Evolutionary conservation across 2,329 filamentous ascomycete genomes (phyloP).

Genomic region (Penicillium polonicum): DNA sequence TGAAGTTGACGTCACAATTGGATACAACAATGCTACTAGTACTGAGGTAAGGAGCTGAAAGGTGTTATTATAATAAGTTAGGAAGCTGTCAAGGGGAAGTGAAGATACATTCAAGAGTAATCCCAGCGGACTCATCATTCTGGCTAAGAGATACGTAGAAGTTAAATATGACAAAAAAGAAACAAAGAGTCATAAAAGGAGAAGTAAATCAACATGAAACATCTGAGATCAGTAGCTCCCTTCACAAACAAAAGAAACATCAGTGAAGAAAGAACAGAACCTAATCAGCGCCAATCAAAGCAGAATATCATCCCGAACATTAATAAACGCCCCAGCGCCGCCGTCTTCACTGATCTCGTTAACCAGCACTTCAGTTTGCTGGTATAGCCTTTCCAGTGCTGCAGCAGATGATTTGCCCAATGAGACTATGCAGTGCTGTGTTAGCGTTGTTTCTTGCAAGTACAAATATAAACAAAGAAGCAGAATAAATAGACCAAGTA

Average conservation of each 20-base stretch:
- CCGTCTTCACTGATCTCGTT: conserved; percentile 77
- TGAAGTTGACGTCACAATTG: not conserved
- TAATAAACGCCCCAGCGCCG: conserved; percentile 79
- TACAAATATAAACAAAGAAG: not conserved
- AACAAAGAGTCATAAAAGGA: not conserved
- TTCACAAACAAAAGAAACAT: not conserved
- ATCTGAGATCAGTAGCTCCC: not conserved
- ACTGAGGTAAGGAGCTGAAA: too few relatives aligned
- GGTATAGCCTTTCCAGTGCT: conserved; percentile 78
- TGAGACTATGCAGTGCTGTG: conserved; percentile 59
- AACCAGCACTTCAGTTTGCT: conserved; percentile 83
- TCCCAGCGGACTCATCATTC: not conserved
- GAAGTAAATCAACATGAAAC: not conserved
- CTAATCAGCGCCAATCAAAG: conserved; percentile 25
- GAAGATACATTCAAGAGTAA: not conserved
- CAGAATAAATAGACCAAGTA: not conserved
- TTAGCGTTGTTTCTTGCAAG: not conserved
- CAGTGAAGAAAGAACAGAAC: not conserved
- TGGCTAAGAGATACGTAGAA: conserved; percentile 3
- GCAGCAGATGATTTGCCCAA: conserved; percentile 86
- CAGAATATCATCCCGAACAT: conserved; percentile 56
- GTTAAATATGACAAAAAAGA: not conserved
- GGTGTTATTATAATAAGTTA: not conserved
- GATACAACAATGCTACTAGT: not conserved
- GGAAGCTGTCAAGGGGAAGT: not conserved